Percentiles rank a stretch among this genome's conserved stretches.
Evolutionary conservation across 768 basidiomycete species (phyloP).

Genomic region (Porphyrellus cyaneotinctus): DNA sequence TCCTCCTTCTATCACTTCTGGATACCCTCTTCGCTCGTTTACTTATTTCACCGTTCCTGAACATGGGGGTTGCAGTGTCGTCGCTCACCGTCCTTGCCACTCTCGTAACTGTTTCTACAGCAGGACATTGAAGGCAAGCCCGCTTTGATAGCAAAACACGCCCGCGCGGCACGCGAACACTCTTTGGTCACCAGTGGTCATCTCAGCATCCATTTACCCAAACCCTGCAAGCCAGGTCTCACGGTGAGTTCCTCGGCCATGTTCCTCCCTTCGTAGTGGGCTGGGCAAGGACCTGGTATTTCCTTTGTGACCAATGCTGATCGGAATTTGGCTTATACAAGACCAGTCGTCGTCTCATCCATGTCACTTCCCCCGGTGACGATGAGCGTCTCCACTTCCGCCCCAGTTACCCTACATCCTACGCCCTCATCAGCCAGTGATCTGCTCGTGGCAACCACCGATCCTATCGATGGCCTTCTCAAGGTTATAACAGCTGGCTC

Average conservation of each 20-base stretch:
- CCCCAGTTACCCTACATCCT: not conserved
- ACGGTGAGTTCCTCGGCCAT: not conserved
- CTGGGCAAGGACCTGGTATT: no score
- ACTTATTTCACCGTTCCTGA: not conserved
- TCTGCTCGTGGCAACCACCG: not conserved
- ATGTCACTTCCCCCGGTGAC: not conserved
- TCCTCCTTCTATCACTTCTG: not conserved
- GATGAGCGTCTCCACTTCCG: not conserved
- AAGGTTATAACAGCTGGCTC: slow-evolving; percentile 28
- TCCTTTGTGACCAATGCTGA: not conserved
- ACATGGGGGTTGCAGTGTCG: not conserved
- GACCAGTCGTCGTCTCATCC: not conserved
- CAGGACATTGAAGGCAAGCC: not conserved
- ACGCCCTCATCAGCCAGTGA: not conserved
- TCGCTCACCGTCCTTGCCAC: not conserved
- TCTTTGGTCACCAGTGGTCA: not conserved
- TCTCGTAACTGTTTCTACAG: not conserved
- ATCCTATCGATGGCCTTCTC: slow-evolving; percentile 28
- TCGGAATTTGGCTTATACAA: not conserved
- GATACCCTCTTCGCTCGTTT: not conserved
- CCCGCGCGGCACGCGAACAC: not conserved
- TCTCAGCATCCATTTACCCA: not conserved
- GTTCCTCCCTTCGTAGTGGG: not conserved
- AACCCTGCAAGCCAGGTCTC: not conserved
- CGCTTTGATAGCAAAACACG: slow-evolving; percentile 6